Base-by-base conservation (phyloP, 768 basidiomycete species). In the Crassisporium funariophilum region DNA sequence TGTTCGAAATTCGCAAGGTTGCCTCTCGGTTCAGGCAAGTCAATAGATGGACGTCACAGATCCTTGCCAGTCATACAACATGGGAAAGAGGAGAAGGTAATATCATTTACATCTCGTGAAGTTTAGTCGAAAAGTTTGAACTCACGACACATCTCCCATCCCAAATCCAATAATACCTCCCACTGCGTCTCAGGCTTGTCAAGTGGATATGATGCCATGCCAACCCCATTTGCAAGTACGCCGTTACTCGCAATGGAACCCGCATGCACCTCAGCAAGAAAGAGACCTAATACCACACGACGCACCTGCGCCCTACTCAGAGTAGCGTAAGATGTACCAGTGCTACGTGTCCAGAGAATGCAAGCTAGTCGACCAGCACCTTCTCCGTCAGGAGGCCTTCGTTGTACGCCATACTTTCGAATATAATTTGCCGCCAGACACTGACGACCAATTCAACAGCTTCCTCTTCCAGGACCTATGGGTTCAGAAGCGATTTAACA, bases 391-490 rank as follows among this genome's bases (percentile, higher is more conserved):
- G 82, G 50, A 95, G 74, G 31, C 92, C 92, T 66, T 94, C 90
- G 52, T 82, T 84, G 64, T 91, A 94, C 20, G 93, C 90, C 82
- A 91, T 88, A 59, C 91, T 93, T 75, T 98, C 94, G 63, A 95
- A 95, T 41, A 93, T 90, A 56, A 95, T 79, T 69, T 92, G 89
- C 44, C 91, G 82, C 94, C 94, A 98, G 38, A 97, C 75, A 50
- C 77, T 77, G 57, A 85, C 66, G n/a, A 82, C 75, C 47, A 95
- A 79, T 50, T 91, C 85, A 20, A 72, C 71, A 4, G 94, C 93
- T 63, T 98, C 94, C 65, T 95, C 94, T 62, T 93, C 93, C 25
- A 98, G 74, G 3, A 97, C 91, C 94, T 97, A 60, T 29, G 21
- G 39, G 23, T 13, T 15, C 12, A 19, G 44, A 33, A 49, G 52